Base-by-base conservation (phyloP, 2,329 filamentous ascomycete species). In the Metarhizium album region DNA sequence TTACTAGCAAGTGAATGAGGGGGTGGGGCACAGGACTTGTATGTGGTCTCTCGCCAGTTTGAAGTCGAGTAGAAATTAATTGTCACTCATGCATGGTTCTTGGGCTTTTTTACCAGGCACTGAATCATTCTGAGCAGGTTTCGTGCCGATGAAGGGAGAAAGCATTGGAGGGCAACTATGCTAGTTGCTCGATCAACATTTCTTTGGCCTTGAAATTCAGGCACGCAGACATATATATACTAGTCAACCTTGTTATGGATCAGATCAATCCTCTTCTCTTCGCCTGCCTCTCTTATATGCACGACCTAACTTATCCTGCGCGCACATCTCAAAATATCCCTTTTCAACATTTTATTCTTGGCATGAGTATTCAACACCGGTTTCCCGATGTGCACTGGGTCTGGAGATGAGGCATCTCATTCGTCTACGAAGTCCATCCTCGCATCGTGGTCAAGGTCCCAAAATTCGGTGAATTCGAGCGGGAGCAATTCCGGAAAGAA, bases 371-470 rank as follows among this genome's bases (percentile, higher is more conserved):
- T 27, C 42, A 31, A 45, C 23, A 24, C 22, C 22, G 27, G 20
- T 45, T 45, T 31, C 42, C 42, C 23, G 20, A 45, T 45, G 42
- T 45, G 20, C 42, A 45, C 42, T 45, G 42, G 42, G 27, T 45
- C 42, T 45, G 42, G 42, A 31, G 14, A 31, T 20, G 42, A 45
- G 42, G 23, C 42, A 45, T 45, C 42, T 45, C 42, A 18, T 45
- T 45, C 42, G 42, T 45, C 23, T 45, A 45, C 14, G 42, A 45
- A n/a, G 42, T 45, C 42, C 42, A 45, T 31, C 42, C 42, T 31
- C 42, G 42, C 42, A 45, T 45, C 42, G 42, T 45, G 42, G 42
- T 45, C 20, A 45, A 45, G 42, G 42, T 45, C 42, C 42, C 42
- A 24, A 24, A 31, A 45, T 45, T 22, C 42, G 42, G 42, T 45